Percentiles rank a stretch among this genome's conserved stretches.
Evolutionary conservation across 2,329 filamentous ascomycete species (phyloP).

Genomic region (Paramyrothecium roridum): DNA sequence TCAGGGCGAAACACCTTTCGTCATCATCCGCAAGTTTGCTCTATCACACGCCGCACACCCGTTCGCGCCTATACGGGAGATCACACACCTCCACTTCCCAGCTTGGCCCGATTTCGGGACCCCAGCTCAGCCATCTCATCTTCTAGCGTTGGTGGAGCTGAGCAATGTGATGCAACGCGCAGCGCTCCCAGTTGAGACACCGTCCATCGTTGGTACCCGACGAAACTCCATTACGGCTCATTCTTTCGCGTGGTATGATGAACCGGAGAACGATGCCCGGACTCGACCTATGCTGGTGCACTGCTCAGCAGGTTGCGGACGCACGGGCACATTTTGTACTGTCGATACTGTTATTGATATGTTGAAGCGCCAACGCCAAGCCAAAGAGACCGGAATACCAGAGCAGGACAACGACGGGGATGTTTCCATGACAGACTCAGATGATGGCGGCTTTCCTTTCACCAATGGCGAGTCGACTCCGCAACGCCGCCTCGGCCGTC

Average conservation of each 20-base stretch:
- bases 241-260: conserved; percentile 48
- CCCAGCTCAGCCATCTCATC: conserved; percentile 81
- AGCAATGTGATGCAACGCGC: conserved; percentile 70
- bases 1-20: conserved; percentile 63
- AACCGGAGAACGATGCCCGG: conserved; percentile 52
- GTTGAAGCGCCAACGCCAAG: conserved; percentile 76
- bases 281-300: conserved; percentile 82
- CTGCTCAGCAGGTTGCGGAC: conserved; percentile 92
- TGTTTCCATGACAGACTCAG: conserved; percentile 37
- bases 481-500: conserved; percentile 8
- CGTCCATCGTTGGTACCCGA: conserved; percentile 28
- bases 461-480: conserved; percentile 19
- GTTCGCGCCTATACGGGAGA: conserved; percentile 82
- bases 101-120: conserved; percentile 98
- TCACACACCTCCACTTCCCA: conserved; percentile 91
- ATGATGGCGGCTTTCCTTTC: conserved; percentile 23
- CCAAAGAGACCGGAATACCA: conserved; percentile 18
- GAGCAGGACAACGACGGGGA: conserved; percentile 38
- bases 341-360: conserved; percentile 96
- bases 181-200: conserved; percentile 44
- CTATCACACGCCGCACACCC: conserved; percentile 74
- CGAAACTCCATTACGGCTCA: conserved; percentile 20
- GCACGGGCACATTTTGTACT: conserved; percentile 94
- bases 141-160: conserved; percentile 86
- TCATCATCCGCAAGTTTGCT: conserved; percentile 83